A percentile compares a stretch with the other conserved stretches of the same genome.
These are phyloP conservation scores for Fusarium verticillioides DNA, from an alignment of 2,329 filamentous ascomycete species.

Conservation along the genomic window DNA sequence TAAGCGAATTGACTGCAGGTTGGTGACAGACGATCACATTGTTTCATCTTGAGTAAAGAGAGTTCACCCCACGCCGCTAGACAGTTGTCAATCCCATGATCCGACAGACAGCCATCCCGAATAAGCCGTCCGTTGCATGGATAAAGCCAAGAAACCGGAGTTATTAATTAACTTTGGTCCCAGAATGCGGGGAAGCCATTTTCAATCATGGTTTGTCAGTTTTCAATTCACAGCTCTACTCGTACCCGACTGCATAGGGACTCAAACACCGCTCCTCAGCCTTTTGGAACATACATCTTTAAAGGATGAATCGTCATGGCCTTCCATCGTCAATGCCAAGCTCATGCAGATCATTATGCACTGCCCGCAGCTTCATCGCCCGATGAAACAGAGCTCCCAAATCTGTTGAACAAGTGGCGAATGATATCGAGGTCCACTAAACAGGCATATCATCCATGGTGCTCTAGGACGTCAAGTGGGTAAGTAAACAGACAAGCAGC, in stretches of 20 bases:
- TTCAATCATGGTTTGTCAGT: neutral
- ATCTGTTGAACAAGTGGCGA: slow-evolving; percentile 28
- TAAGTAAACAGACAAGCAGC: neutral
- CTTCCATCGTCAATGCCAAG: slow-evolving; percentile 8
- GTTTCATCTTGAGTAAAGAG: slow-evolving; percentile 11
- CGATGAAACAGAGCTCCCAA: slow-evolving; percentile 3
- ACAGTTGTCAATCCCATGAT: slow-evolving; percentile 39
- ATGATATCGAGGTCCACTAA: slow-evolving; percentile 23
- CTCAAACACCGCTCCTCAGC: neutral
- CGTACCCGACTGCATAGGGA: too few species aligned
- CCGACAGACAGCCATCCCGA: slow-evolving; percentile 20
- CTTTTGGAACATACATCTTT: neutral
- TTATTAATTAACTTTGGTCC: slow-evolving; percentile 10
- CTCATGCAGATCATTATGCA: slow-evolving; percentile 42
- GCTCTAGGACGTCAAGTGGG: neutral
- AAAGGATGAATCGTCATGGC: neutral
- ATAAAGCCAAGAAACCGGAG: slow-evolving; percentile 19
- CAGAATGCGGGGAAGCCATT: slow-evolving; percentile 20
- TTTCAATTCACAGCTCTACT: too few species aligned
- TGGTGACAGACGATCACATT: neutral
- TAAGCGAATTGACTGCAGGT: neutral
- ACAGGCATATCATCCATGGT: slow-evolving; percentile 11
- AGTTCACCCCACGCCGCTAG: slow-evolving; percentile 25
- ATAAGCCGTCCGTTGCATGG: neutral
- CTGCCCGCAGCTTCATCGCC: slow-evolving; percentile 10